A percentile compares a stretch with the other conserved stretches of the same genome.
phyloP scores from a whole-genome alignment of 2,329 filamentous ascomycete species.

The Penicillium sp. region DNA sequence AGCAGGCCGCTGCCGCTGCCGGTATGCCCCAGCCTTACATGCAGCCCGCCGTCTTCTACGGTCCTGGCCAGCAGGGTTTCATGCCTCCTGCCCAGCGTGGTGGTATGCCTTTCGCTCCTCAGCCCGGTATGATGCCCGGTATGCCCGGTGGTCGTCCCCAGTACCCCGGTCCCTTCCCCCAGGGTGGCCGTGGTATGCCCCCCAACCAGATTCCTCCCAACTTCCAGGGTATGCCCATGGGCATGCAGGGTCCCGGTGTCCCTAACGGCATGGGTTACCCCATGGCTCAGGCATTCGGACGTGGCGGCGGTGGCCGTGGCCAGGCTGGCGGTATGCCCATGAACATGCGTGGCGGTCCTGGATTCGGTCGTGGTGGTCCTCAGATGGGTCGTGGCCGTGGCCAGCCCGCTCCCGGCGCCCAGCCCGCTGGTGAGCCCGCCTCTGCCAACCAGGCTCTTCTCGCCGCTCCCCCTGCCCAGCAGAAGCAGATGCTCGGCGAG shows the following conservation, averaged over 20 bases:
- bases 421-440: constrained; percentile 37
- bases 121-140: constrained; percentile 58
- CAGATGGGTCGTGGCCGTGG: constrained; percentile 44
- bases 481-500: constrained; percentile 99
- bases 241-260: constrained; percentile 60
- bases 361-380: constrained; percentile 45
- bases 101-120: constrained; percentile 59
- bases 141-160: constrained; percentile 80
- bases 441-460: constrained; percentile 48
- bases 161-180: constrained; percentile 76
- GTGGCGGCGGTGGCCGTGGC: constrained; percentile 66
- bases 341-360: constrained; percentile 50
- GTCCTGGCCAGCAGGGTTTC: constrained; percentile 62
- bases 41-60: constrained; percentile 89
- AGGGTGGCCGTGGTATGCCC: constrained; percentile 80
- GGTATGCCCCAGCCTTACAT: constrained; percentile 81
- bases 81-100: constrained; percentile 56
- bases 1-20: constrained; percentile 87
- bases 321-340: constrained; percentile 67
- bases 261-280: constrained; percentile 77
- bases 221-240: constrained; percentile 69
- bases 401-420: constrained; percentile 37
- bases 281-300: constrained; percentile 70
- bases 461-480: constrained; percentile 63
- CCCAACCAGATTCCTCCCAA: constrained; percentile 78